Conservation (phyloP, 176 grass and related monocot species). For the Eleusine indica region DNA sequence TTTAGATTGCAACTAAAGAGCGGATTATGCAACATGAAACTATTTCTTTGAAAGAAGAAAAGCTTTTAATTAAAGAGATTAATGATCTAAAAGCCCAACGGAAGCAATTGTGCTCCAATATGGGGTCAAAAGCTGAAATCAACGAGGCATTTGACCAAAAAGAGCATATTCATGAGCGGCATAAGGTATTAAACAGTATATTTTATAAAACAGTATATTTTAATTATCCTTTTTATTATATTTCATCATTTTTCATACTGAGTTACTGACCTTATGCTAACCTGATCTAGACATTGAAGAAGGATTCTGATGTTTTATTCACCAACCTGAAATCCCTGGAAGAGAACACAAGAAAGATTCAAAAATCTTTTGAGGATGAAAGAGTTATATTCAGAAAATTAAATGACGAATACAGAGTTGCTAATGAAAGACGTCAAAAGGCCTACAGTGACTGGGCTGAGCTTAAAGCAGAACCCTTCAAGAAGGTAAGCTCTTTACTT, state of each 20-base stretch:
- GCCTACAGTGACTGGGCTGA: conserved; percentile 62
- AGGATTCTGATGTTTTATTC: conserved; percentile 75
- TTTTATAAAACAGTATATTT: background rate
- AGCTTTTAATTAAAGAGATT: conserved; percentile 78
- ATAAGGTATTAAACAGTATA: conserved; percentile 54
- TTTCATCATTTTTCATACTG: conserved; percentile 34
- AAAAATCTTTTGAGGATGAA: conserved; percentile 67
- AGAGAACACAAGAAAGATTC: conserved; percentile 56
- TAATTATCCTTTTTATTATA: conserved; percentile 7
- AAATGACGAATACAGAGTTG: conserved; percentile 59
- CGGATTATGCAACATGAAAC: conserved; percentile 77
- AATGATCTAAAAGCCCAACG: conserved; percentile 81
- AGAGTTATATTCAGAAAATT: conserved; percentile 44
- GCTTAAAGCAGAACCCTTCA: conserved; percentile 58
- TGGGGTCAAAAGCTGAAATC: conserved; percentile 75
- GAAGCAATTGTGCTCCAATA: conserved; percentile 63
- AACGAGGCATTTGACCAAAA: conserved; percentile 78
- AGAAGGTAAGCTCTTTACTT: conserved; percentile 63
- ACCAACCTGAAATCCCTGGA: conserved; percentile 66
- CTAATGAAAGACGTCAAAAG: conserved; percentile 76
- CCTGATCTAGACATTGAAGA: conserved; percentile 71
- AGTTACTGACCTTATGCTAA: background rate
- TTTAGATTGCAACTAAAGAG: conserved; percentile 80
- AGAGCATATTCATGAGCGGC: conserved; percentile 75
- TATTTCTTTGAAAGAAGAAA: conserved; percentile 83